These are phyloP conservation scores for Micromonas commoda DNA, from an alignment of 139 green algal species.

Conservation along the genomic window DNA sequence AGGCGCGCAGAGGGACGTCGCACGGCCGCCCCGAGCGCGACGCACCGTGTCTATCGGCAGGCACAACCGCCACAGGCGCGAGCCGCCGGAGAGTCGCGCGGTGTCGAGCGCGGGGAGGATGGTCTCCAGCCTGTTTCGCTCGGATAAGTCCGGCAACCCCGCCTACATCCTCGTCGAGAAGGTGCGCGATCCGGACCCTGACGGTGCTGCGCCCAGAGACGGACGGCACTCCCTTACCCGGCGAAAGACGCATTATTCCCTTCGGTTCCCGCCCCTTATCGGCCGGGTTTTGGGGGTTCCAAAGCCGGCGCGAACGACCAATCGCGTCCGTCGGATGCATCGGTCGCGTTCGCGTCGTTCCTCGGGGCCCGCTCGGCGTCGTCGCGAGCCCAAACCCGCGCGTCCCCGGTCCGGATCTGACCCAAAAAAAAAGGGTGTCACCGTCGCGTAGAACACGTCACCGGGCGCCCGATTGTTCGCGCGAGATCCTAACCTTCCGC, in stretches of 20 bases:
- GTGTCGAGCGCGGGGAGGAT: too few relatives aligned
- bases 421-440: too few relatives aligned
- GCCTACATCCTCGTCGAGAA: not conserved
- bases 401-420: not conserved
- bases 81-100: not conserved
- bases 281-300: not conserved
- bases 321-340: not conserved
- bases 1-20: too few relatives aligned
- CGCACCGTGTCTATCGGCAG: not conserved
- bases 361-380: not conserved
- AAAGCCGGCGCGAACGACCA: not conserved
- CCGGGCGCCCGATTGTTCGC: too few relatives aligned
- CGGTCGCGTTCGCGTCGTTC: not conserved
- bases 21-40: too few relatives aligned
- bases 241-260: too few relatives aligned
- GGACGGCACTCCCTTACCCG: too few relatives aligned
- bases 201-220: too few relatives aligned
- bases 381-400: not conserved
- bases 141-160: not conserved
- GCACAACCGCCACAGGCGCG: not conserved
- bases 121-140: not conserved
- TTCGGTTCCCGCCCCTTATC: not conserved
- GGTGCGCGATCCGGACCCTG: too few relatives aligned
- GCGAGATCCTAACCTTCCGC: not conserved
- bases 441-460: too few relatives aligned